Evolutionary conservation across 495 filamentous ascomycete genomes (phyloP), one percentile per base, ranked within the genome.

Genomic region (Aspergillus egyptiacus): DNA sequence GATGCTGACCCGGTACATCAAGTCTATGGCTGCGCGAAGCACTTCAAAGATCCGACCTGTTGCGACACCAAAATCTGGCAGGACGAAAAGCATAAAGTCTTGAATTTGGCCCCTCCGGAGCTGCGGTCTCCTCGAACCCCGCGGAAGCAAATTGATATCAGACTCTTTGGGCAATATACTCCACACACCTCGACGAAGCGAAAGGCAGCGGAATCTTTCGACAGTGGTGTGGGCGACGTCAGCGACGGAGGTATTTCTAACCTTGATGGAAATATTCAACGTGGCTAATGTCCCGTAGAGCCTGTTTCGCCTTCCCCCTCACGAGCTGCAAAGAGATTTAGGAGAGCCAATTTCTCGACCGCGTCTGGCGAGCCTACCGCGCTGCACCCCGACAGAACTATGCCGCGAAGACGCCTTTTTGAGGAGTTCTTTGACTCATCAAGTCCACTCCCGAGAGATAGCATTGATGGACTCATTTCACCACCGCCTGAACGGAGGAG

Each of bases 121-220:
- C 31, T 42, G 39, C 40, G 31, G 31, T 15, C 39, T 2, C 48
- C 39, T 30, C 48, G 32, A 23, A 51, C 48, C 6, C 48, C 48
- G 11, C 37, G 37, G 18, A 50, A 50, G 22, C 47, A 50, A 22
- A 6, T 30, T 8, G 47, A 50, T 27, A 50, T 50, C 15, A 36
- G 47, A 7, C 13, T 17, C 2, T 50, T 33, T n/a, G 47, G 37
- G 36, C 37, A 41, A 14, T 34, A 41, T 22, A 50, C 47, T 2
- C 35, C 46, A 2, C 36, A 36, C 7, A 27, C 13, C 6, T 20
- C 46, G 15, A 30, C 15, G 19, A 50, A 50, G 19, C 27, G 47
- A 13, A 41, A 50, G 37, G 37, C 37, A 1, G 2, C 24, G 4
- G 22, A 41, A 20, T 42, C 47, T 6, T 50, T 50, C 19, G 36